phyloP scores from a whole-genome alignment of 345 rosid species.

The Aethionema arabicum region DNA sequence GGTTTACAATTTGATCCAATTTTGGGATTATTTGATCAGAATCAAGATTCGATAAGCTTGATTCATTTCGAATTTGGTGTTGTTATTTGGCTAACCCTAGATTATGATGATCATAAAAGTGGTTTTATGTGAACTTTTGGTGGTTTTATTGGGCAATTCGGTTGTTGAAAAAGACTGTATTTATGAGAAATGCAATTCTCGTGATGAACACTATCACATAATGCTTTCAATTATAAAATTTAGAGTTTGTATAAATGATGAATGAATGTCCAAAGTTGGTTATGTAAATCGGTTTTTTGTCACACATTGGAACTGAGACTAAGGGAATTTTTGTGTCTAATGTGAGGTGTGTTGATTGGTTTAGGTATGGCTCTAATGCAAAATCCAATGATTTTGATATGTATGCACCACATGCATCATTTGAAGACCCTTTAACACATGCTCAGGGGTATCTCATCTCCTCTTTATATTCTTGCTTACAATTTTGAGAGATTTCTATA shows the following conservation, averaged over 20 bases:
- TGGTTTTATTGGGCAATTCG: background rate
- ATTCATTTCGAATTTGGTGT: background rate
- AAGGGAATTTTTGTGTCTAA: background rate
- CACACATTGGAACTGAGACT: background rate
- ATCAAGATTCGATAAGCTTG: too few relatives aligned
- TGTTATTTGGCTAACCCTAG: background rate
- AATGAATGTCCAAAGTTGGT: background rate
- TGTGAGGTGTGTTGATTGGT: conserved; percentile 19
- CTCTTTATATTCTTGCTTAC: background rate
- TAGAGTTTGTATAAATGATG: too few relatives aligned
- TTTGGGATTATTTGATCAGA: background rate
- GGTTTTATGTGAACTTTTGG: background rate
- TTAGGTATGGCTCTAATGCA: conserved; percentile 70
- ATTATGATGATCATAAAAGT: background rate
- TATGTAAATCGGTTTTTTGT: background rate
- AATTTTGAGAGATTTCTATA: background rate
- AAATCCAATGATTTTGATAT: conserved; percentile 69
- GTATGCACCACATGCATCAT: conserved; percentile 75
- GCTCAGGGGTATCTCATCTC: conserved; percentile 63
- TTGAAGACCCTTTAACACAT: conserved; percentile 93
- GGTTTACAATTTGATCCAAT: background rate
- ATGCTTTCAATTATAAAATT: too few relatives aligned
- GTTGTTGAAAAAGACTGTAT: too few relatives aligned
- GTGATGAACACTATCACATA: too few relatives aligned
- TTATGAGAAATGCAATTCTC: too few relatives aligned